phyloP scores from a whole-genome alignment of 2,329 filamentous ascomycete species.

The Fusarium poae region DNA sequence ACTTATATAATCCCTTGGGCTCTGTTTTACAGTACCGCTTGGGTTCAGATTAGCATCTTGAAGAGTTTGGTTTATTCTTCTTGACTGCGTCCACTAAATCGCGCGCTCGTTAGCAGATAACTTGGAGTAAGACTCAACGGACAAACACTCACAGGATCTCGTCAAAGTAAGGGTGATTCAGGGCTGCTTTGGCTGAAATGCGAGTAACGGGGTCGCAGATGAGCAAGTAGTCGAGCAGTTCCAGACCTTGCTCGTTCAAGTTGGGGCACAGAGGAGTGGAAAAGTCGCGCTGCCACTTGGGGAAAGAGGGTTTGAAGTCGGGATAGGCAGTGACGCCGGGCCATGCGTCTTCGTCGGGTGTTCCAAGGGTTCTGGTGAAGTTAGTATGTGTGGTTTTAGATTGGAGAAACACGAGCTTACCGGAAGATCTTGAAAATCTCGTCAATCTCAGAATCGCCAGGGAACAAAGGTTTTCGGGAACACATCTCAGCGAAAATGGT shows the following conservation, averaged over 20 bases:
- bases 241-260: conserved; percentile 79
- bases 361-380: conserved; percentile 76
- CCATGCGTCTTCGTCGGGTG: conserved; percentile 85
- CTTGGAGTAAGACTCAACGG: accelerated
- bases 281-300: conserved; percentile 85
- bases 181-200: conserved; percentile 90
- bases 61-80: background rate
- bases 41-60: background rate
- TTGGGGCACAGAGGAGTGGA: conserved; percentile 75
- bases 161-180: conserved; percentile 85
- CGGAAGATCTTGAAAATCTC: conserved; percentile 73
- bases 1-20: background rate
- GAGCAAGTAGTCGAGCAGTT: conserved; percentile 77
- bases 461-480: conserved; percentile 91
- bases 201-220: conserved; percentile 89
- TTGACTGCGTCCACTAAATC: conserved; percentile 14
- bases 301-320: conserved; percentile 92
- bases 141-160: conserved; percentile 40
- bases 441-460: conserved; percentile 79
- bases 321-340: conserved; percentile 92
- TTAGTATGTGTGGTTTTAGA: background rate
- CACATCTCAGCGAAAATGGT: conserved; percentile 98
- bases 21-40: conserved; percentile 4
- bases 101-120: background rate
- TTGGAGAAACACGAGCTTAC: conserved; percentile 59